phyloP scores from a whole-genome alignment of 2,329 filamentous ascomycete genomes.

The Ophiostoma novo-ulmi region DNA sequence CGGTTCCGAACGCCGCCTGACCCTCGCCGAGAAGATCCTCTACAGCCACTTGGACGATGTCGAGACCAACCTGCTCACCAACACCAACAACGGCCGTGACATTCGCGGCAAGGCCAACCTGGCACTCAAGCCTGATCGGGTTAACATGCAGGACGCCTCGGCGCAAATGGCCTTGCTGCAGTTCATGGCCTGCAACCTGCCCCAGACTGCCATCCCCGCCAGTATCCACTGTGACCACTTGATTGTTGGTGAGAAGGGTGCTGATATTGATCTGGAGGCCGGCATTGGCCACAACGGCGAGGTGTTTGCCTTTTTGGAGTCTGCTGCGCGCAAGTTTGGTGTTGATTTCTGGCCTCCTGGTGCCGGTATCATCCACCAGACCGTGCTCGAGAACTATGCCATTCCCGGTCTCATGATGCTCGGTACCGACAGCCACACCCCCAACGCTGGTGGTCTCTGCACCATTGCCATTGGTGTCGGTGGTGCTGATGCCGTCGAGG shows the following conservation, averaged over 20 bases:
- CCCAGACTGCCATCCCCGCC: slow-evolving; percentile 83
- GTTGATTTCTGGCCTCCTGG: slow-evolving; percentile 96
- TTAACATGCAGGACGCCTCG: slow-evolving; percentile 98
- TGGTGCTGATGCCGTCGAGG: slow-evolving; percentile 94
- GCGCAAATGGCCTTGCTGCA: slow-evolving; percentile 97
- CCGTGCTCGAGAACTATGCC: slow-evolving; percentile 94
- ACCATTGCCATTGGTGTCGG: slow-evolving; percentile 96
- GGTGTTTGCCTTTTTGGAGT: slow-evolving; percentile 96
- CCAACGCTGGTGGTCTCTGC: slow-evolving; percentile 90
- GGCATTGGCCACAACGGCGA: slow-evolving; percentile 92
- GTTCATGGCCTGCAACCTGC: slow-evolving; percentile 95
- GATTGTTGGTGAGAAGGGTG: slow-evolving; percentile 92
- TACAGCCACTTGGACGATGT: slow-evolving; percentile 90
- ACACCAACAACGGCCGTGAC: slow-evolving; percentile 75
- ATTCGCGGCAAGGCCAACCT: slow-evolving; percentile 86
- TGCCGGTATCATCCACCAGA: slow-evolving; percentile 95
- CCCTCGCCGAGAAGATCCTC: slow-evolving; percentile 94
- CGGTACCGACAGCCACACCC: slow-evolving; percentile 94
- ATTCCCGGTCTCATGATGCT: slow-evolving; percentile 98
- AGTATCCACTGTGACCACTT: slow-evolving; percentile 99
- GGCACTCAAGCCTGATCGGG: slow-evolving; percentile 93
- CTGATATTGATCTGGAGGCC: slow-evolving; percentile 74
- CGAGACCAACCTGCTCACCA: slow-evolving; percentile 78
- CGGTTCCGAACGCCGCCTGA: slow-evolving; percentile 58
- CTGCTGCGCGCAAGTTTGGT: slow-evolving; percentile 81